Conservation (phyloP, 345 rosid genomes). For the Orychophragmus violaceus region DNA sequence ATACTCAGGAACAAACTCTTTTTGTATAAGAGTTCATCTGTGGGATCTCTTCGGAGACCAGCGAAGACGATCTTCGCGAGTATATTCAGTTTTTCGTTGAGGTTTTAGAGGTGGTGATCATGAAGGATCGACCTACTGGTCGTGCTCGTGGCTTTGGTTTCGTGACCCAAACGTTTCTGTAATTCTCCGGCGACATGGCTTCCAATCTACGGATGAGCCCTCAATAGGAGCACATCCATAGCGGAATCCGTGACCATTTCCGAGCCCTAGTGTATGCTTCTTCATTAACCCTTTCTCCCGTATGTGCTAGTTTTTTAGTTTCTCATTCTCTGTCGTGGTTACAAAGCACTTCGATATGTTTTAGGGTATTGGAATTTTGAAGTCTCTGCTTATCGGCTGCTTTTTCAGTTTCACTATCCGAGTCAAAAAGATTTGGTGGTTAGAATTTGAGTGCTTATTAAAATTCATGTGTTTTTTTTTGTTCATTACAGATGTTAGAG, state of each 20-base stretch:
- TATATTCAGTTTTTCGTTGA: too few species aligned
- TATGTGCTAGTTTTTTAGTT: too few species aligned
- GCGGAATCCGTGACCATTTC: conserved; percentile 82
- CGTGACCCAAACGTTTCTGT: too few species aligned
- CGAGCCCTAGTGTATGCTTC: conserved; percentile 75
- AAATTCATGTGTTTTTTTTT: not conserved
- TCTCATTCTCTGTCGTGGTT: not conserved
- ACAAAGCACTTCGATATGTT: not conserved
- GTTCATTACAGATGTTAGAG: not conserved
- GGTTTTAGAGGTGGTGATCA: too few species aligned
- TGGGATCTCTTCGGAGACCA: too few species aligned
- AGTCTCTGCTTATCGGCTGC: too few species aligned
- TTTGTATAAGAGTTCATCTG: too few species aligned
- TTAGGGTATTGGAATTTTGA: too few species aligned
- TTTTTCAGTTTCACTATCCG: not conserved
- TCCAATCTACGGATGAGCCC: conserved; percentile 62
- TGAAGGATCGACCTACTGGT: too few species aligned
- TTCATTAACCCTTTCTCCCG: not conserved
- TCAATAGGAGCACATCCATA: conserved; percentile 96
- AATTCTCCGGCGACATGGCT: conserved; percentile 50
- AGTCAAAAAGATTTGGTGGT: not conserved
- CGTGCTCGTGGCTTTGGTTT: too few species aligned
- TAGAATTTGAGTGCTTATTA: not conserved
- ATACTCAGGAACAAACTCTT: too few species aligned
- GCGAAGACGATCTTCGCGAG: too few species aligned